Evolutionary conservation across 1,284 basidiomycete genomes (phyloP), one percentile per base, ranked within the genome.

Genomic region (Stereum hirsutum): DNA sequence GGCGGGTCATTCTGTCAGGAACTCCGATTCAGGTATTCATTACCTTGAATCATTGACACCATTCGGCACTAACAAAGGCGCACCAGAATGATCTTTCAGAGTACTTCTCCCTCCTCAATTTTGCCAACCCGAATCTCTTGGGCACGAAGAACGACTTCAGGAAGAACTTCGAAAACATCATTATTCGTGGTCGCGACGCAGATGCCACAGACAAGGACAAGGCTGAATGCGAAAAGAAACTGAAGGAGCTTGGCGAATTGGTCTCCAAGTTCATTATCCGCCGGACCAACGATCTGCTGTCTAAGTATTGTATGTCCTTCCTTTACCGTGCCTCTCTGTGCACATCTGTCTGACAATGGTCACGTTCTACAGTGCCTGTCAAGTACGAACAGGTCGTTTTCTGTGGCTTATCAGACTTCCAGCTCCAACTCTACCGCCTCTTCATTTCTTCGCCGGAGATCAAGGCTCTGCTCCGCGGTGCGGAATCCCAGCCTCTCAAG

Each of bases 381-480:
- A 99, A 99, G 62, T 97, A 99, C 68, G 95, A 99, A 63, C 93
- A 98, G 50, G 96, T 99, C 51, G 96, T 99, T 1, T 99, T 99
- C 65, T 98, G 95, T 62, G 74, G 80, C 38, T 78, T 93, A 12
- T 94, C 92, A 1, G 72, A 84, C 2, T 86, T 99, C 56, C 95
- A 99, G 57, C 69, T 93, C 5, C 73, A 85, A 1, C 70, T 99
- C 3, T 99, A 99, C 62, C 81, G 85, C 31, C 74, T 91, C 36
- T 99, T 99, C 59, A 95, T 97, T 51, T 84, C 84, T 3, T 96
- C 94, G 6, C 92, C 94, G 8, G 91, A 93, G 56, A 96, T 97
- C 54, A 90, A 92, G 59, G 88, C 88, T 12, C 69, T 98, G 14
- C 74, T 99, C 3, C 83, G 89, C 17, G 96, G 96, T 21, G 76